Evolutionary conservation across 352 stramenopile species (phyloP).

Genomic region (Phytophthora capsici): DNA sequence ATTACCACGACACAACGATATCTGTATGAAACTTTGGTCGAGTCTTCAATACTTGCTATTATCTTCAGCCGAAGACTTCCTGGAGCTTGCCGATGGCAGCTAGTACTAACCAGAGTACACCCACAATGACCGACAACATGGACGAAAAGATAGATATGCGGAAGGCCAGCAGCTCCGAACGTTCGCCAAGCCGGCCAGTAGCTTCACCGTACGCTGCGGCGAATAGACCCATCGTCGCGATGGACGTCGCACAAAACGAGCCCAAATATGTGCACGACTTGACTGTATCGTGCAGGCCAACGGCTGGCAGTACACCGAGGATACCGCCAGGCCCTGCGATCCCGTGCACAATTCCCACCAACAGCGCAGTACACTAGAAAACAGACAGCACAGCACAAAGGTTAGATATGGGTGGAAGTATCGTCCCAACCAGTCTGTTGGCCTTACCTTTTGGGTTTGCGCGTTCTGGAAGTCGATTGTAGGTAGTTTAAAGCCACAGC

Average conservation of each 20-base stretch:
- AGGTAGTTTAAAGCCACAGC: constrained; percentile 53
- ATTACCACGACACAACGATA: constrained; percentile 24
- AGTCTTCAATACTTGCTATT: constrained; percentile 34
- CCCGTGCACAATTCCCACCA: constrained; percentile 91
- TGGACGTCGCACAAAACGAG: constrained; percentile 90
- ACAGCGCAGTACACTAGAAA: constrained; percentile 72
- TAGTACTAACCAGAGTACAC: constrained; percentile 84
- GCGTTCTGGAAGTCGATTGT: constrained; percentile 73
- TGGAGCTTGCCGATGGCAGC: constrained; percentile 78
- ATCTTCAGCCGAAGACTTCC: constrained; percentile 72
- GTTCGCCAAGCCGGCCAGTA: constrained; percentile 68
- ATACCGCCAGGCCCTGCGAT: constrained; percentile 83
- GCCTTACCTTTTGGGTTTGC: constrained; percentile 75
- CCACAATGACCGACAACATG: constrained; percentile 85
- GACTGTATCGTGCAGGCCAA: constrained; percentile 84
- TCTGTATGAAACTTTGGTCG: constrained; percentile 37
- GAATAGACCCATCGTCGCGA: constrained; percentile 92
- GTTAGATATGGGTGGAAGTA: neutral
- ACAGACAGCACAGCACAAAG: constrained; percentile 5
- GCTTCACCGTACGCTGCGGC: constrained; percentile 84
- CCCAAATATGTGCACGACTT: constrained; percentile 89
- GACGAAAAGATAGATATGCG: constrained; percentile 85
- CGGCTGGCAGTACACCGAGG: constrained; percentile 90
- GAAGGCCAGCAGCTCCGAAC: constrained; percentile 79
- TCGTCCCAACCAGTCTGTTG: constrained; percentile 1